A percentile compares a stretch with the other conserved stretches of the same genome.
phyloP scores from a whole-genome alignment of 1,284 basidiomycete genomes.

The Coniferiporia sulphurascens region DNA sequence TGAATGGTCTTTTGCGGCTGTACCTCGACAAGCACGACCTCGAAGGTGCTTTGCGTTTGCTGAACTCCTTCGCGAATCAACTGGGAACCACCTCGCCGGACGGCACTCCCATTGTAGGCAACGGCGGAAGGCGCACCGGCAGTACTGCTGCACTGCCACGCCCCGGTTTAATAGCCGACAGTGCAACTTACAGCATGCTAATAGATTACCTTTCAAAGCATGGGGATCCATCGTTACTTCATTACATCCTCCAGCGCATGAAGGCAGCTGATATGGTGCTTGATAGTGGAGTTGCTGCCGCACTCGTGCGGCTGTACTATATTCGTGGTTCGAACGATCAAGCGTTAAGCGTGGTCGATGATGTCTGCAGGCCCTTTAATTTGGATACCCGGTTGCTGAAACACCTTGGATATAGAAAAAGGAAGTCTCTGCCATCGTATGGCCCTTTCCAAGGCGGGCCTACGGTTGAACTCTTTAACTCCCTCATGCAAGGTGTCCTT shows the following conservation, averaged over 20 bases:
- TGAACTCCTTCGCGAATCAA: conserved; percentile 4
- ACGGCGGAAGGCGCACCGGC: conserved; percentile 6
- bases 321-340: conserved; percentile 38
- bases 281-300: conserved; percentile 42
- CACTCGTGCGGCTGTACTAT: conserved; percentile 54
- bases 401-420: conserved; percentile 23
- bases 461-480: conserved; percentile 20
- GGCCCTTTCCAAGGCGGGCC: conserved; percentile 13
- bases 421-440: conserved; percentile 27
- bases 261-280: conserved; percentile 36
- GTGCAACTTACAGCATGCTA: conserved; percentile 59
- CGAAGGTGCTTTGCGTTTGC: conserved; percentile 25
- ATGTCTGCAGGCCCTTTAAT: conserved; percentile 33
- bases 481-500: conserved; percentile 19
- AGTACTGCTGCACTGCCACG: conserved; percentile 4
- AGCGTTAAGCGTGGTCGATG: conserved; percentile 47
- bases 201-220: conserved; percentile 39
- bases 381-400: conserved; percentile 25
- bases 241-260: conserved; percentile 47
- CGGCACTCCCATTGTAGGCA: conserved; percentile 26
- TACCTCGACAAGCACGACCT: conserved; percentile 54
- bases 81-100: neutral
- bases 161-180: conserved; percentile 29
- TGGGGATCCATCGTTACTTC: conserved; percentile 41
- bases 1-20: conserved; percentile 62